A percentile compares a stretch with the other conserved stretches of the same genome.
Conservation (phyloP, 257 asterid species). For the Paulownia fortunei region DNA sequence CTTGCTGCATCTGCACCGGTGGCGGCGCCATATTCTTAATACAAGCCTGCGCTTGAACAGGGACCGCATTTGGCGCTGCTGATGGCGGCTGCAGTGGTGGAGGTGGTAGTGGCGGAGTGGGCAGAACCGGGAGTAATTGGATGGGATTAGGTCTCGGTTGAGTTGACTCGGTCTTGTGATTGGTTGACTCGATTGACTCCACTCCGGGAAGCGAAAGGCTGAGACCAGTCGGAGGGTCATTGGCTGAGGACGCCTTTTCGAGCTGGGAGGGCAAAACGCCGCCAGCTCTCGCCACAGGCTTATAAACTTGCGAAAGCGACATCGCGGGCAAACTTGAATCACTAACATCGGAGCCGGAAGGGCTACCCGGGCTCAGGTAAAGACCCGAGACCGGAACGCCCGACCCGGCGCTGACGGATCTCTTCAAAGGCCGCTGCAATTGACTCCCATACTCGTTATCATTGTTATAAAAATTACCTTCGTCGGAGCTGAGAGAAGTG, state of each 20-base stretch:
- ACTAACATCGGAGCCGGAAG: constrained; percentile 65
- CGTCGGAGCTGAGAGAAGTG: constrained; percentile 44
- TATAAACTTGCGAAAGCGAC: constrained; percentile 41
- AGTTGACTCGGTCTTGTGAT: constrained; percentile 30
- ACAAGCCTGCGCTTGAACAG: neutral
- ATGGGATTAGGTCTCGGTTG: constrained; percentile 17
- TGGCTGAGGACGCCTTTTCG: constrained; percentile 25
- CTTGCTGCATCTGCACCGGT: constrained; percentile 24
- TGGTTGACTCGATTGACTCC: constrained; percentile 34
- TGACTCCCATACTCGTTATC: constrained; percentile 36
- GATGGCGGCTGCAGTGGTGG: neutral
- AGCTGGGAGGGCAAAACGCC: constrained; percentile 31
- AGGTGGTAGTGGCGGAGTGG: neutral
- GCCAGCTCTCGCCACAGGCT: constrained; percentile 52
- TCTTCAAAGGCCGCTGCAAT: constrained; percentile 52
- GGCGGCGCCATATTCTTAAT: neutral
- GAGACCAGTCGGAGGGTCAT: constrained; percentile 59
- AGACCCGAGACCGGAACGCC: constrained; percentile 44
- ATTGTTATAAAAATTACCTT: neutral
- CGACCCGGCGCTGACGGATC: constrained; percentile 69
- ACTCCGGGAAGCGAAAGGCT: constrained; percentile 69
- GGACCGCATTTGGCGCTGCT: neutral
- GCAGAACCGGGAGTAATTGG: neutral
- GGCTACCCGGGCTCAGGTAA: constrained; percentile 56
- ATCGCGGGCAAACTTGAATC: constrained; percentile 46